A percentile compares a stretch with the other conserved stretches of the same genome.
Conservation (phyloP, 2,329 filamentous ascomycete genomes). For the Aspergillus pseudoterreus region DNA sequence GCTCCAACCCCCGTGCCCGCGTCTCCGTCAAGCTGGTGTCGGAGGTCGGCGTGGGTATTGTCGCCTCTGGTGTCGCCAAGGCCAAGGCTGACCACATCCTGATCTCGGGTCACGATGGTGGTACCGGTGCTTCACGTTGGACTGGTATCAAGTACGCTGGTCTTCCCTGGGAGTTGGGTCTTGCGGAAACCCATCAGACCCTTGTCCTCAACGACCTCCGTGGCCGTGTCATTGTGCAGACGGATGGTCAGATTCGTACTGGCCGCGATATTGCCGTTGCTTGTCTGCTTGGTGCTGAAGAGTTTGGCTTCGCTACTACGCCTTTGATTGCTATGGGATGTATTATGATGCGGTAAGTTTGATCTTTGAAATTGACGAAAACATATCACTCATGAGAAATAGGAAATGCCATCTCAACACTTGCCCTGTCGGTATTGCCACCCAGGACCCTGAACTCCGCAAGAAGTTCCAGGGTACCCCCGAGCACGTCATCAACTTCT, state of each 20-base stretch:
- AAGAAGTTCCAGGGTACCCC: conserved; percentile 92
- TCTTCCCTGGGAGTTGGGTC: conserved; percentile 92
- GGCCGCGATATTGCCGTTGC: conserved; percentile 92
- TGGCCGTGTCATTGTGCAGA: conserved; percentile 93
- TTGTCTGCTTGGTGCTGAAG: conserved; percentile 92
- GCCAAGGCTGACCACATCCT: conserved; percentile 95
- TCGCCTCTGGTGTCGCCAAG: conserved; percentile 95
- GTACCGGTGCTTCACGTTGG: conserved; percentile 94
- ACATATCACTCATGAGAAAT: neutral
- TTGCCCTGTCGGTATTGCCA: conserved; percentile 90
- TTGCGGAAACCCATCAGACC: conserved; percentile 95
- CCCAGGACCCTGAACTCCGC: conserved; percentile 87
- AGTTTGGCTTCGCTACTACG: conserved; percentile 94
- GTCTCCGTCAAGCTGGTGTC: conserved; percentile 97
- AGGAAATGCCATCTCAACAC: conserved; percentile 57
- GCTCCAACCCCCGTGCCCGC: conserved; percentile 84
- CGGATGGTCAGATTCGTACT: conserved; percentile 88
- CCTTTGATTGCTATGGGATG: conserved; percentile 96
- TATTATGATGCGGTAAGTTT: conserved; percentile 71
- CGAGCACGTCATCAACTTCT: conserved; percentile 98
- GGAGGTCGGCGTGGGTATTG: conserved; percentile 94
- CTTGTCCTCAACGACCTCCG: conserved; percentile 92
- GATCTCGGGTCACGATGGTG: conserved; percentile 95
- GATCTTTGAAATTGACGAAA: no score
- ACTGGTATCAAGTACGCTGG: conserved; percentile 98